Evolutionary conservation across 1,284 basidiomycete genomes (phyloP), one percentile per base, ranked within the genome.

Genomic region (Ustilago xerochloae): DNA sequence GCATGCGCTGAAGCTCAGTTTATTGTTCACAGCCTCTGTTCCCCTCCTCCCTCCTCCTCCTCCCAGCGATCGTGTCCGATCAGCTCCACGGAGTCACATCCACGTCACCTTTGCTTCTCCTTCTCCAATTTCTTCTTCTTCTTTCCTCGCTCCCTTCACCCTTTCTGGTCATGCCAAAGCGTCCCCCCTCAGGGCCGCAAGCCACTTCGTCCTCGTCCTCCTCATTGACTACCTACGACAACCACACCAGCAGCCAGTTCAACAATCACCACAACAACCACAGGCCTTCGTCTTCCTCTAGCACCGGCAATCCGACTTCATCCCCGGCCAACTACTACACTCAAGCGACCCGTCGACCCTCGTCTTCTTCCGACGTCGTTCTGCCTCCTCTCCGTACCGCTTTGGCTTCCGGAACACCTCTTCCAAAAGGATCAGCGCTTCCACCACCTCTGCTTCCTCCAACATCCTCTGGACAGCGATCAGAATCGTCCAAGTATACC

Each of bases 361-460:
- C 63, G 8, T 60, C 64, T 20, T 63, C 64, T 32, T 54, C 60
- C 22, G 60, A 68, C 57, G 36, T 67, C 33, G 53, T 54, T 10
- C 61, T 73, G 29, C 70, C 70, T 9, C 68, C 68, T 39, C 54
- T 62, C 22, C 62, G 43, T 24, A 49, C 68, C 28, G 62, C 68
- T n/a, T 35, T 69, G 29, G 33, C 56, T 26, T 59, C 52, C 3
- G 32, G 20, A 10, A 5, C 39, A 10, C 36, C 54, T 30, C 22
- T 69, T 9, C 60, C 56, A 3, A 33, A 41, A 30, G 56, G 60
- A 16, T 43, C 66, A 30, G 56, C 51, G 6, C 66, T 63, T 32
- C 57, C 66, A 51, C 61, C 61, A 0, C 66, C 66, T 48, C 43
- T 69, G 36, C 50, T 63, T 36, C 66, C 66, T 8, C 46, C 56